Conservation (phyloP, 1,284 basidiomycete species). For the Phaffia rhodozyma region DNA sequence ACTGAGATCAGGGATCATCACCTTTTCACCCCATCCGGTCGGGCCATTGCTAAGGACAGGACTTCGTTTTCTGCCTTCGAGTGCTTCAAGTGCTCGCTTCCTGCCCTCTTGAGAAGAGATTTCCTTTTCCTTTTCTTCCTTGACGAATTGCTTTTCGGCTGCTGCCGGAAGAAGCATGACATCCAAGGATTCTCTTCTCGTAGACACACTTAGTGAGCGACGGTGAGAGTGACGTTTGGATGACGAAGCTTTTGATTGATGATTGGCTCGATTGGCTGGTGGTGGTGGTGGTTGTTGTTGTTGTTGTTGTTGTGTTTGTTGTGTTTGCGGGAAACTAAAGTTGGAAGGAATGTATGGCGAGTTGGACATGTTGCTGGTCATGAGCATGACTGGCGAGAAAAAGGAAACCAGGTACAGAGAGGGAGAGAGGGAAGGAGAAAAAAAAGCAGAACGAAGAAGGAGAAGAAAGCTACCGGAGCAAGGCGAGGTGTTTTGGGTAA, state of each 20-base stretch:
- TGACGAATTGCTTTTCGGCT: conserved; percentile 5
- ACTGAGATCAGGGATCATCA: neutral
- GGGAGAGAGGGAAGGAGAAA: too few species aligned
- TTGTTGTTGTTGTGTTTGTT: too few species aligned
- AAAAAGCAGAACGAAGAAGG: too few species aligned
- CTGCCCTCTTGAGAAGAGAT: conserved; percentile 3
- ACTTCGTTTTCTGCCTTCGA: conserved; percentile 4
- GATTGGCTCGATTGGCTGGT: too few species aligned
- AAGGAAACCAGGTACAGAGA: too few species aligned
- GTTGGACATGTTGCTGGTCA: too few species aligned
- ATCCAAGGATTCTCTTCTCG: conserved; percentile 11
- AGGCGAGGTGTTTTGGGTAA: too few species aligned
- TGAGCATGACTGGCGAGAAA: too few species aligned
- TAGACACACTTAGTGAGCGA: conserved; percentile 16
- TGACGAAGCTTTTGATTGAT: neutral
- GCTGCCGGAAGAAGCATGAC: conserved; percentile 14
- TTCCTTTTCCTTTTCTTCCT: conserved; percentile 2
- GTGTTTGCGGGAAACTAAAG: too few species aligned
- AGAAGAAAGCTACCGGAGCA: too few species aligned
- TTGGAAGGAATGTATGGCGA: too few species aligned
- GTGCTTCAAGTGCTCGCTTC: conserved; percentile 10
- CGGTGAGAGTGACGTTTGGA: conserved; percentile 14
- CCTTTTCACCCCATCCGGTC: conserved; percentile 5
- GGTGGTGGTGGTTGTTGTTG: too few species aligned
- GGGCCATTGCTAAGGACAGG: neutral